Evolutionary conservation across 148 eudicot species (phyloP).

Genomic region (Rhododendron ovatum): DNA sequence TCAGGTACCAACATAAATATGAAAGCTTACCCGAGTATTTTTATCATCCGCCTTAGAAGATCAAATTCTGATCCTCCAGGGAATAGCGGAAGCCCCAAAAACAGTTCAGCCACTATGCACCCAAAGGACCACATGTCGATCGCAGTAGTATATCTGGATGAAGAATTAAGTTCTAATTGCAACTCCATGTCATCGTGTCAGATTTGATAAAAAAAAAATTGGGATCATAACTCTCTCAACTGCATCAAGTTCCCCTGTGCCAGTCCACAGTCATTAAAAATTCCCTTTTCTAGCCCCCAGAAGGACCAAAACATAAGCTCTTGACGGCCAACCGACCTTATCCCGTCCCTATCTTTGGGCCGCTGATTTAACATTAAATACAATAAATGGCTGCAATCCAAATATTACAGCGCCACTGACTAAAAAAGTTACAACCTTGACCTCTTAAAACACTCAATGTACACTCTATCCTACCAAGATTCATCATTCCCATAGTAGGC

Average conservation of each 20-base stretch:
- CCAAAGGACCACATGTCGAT: constrained; percentile 99
- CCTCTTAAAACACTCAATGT: not conserved
- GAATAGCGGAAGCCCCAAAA: constrained; percentile 86
- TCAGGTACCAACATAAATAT: constrained; percentile 5
- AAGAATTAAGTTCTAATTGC: constrained; percentile 43
- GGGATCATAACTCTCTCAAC: not conserved
- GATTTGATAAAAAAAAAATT: not conserved
- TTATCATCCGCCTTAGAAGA: constrained; percentile 85
- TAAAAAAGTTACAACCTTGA: not conserved
- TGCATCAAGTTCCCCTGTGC: constrained; percentile 3
- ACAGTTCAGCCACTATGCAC: constrained; percentile 95
- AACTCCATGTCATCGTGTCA: not conserved
- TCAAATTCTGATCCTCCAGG: constrained; percentile 99
- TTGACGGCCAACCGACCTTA: not conserved
- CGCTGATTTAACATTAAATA: not conserved
- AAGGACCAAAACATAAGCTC: not conserved
- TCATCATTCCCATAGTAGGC: not conserved
- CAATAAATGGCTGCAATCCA: not conserved
- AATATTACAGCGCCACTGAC: not conserved
- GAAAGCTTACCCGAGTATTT: constrained; percentile 75
- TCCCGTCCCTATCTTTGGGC: not conserved
- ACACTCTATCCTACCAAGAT: not conserved
- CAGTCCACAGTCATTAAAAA: not conserved
- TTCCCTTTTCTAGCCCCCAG: not conserved
- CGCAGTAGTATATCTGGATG: constrained; percentile 77